These are phyloP conservation scores for Fusarium nelsonii DNA, from an alignment of 2,329 filamentous ascomycete species.

Conservation along the genomic window DNA sequence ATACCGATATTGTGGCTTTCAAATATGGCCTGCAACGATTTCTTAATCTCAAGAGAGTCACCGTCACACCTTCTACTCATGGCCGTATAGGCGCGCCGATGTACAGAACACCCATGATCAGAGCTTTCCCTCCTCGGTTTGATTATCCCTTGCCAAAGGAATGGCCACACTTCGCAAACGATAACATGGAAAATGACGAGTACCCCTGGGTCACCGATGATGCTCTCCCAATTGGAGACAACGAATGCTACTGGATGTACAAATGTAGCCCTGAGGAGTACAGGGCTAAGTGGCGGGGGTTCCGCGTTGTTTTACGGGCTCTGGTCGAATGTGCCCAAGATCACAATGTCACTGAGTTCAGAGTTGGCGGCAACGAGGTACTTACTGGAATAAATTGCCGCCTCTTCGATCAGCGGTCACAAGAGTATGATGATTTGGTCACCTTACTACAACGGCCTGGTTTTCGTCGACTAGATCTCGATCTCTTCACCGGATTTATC, in stretches of 20 bases:
- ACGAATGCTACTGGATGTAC: not conserved
- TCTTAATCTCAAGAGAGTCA: not conserved
- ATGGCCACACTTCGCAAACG: not conserved
- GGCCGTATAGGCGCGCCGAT: not conserved
- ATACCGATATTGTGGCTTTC: not conserved
- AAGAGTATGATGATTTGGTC: not conserved
- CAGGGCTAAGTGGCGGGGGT: not conserved
- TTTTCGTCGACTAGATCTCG: not conserved
- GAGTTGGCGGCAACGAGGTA: not conserved
- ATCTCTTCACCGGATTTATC: not conserved
- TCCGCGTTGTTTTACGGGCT: not conserved
- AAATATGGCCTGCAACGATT: slow-evolving; percentile 1
- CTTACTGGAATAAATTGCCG: not conserved
- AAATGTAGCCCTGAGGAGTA: not conserved
- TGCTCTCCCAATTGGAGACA: too few relatives aligned
- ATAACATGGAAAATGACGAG: not conserved
- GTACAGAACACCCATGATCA: slow-evolving; percentile 8
- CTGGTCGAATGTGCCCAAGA: not conserved
- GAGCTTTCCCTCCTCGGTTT: not conserved
- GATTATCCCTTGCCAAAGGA: slow-evolving; percentile 2
- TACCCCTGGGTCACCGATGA: not conserved
- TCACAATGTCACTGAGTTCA: not conserved
- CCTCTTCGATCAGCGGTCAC: not conserved
- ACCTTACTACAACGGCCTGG: not conserved
- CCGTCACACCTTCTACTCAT: not conserved